Base-by-base conservation (phyloP, 2,329 filamentous ascomycete genomes). In the Xylaria sp. region DNA sequence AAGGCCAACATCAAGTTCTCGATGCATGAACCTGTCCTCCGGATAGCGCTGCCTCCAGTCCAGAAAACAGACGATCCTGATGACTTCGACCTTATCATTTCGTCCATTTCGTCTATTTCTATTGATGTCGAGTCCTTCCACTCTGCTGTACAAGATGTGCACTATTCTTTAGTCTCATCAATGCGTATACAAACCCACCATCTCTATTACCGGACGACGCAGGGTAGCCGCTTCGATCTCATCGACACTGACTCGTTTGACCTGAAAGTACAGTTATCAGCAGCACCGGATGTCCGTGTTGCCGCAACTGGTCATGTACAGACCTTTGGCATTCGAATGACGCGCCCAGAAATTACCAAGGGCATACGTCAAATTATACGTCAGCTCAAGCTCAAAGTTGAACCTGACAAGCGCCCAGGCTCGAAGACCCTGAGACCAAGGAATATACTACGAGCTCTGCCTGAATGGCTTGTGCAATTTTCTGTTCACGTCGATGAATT, bases 41-140 rank as follows among this genome's bases (percentile, higher is more conserved):
- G 97, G 74, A 94, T 99, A 72, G 90, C 94, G 8, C 84, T 99
- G 4, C 94, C 94, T 5, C 91, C 95, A 0, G 89, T 96, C 71
- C 88, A 91, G 69, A 86, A 86, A 64, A 83, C 83, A 1, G 83
- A 86, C 49, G 88, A 90, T 31, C 86, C 89, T 0, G 93, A 94
- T 69, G 94, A 98, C 73, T 98, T 96, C 74, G 96, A 99, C 77
- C 86, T 99, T 36, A 92, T 99, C 54, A 97, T 99, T 57, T 97
- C 94, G 1, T 96, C 94, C 1, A 93, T 97, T 12, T 98, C 97
- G 0, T 97, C 95, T 0, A 89, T 98, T 46, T 97, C 95, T 0
- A 83, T 98, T 25, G 96, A 99, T 76, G 87, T 97, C 57, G 96
- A 99, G 77, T 97, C 96, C 0, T 97, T 94, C n/a, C 96, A 99